These are phyloP conservation scores for Colletotrichum salicis DNA, from an alignment of 2,329 filamentous ascomycete genomes.

Conservation along the genomic window DNA sequence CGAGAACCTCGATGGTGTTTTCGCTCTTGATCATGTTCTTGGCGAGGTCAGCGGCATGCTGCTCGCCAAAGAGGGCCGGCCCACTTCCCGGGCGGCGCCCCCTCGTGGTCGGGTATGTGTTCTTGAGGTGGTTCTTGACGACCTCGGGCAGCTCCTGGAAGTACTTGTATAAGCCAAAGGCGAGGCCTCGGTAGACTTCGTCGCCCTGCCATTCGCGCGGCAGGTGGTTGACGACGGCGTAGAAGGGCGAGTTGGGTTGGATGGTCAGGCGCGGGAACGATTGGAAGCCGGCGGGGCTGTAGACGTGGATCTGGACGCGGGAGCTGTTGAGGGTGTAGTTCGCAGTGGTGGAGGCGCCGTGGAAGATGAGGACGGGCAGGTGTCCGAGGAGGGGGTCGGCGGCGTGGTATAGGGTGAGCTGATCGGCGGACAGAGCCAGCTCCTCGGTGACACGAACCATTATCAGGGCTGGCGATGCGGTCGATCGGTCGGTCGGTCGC, in stretches of 20 bases:
- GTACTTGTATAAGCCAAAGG: slow-evolving; percentile 94
- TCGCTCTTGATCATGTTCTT: slow-evolving; percentile 86
- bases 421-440: slow-evolving; percentile 81
- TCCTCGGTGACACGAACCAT: slow-evolving; percentile 88
- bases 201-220: slow-evolving; percentile 96
- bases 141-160: slow-evolving; percentile 85
- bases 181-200: slow-evolving; percentile 89
- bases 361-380: slow-evolving; percentile 87
- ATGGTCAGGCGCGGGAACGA: slow-evolving; percentile 92
- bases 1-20: slow-evolving; percentile 77
- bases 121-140: slow-evolving; percentile 77
- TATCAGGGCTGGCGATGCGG: slow-evolving; percentile 49
- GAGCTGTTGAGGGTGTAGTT: slow-evolving; percentile 90
- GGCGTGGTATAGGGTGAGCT: slow-evolving; percentile 88
- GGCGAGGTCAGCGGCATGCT: slow-evolving; percentile 92
- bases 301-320: slow-evolving; percentile 93
- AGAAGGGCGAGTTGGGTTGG: slow-evolving; percentile 91
- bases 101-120: slow-evolving; percentile 63
- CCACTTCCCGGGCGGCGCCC: slow-evolving; percentile 71
- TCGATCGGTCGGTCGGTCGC: slow-evolving; percentile 32
- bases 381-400: slow-evolving; percentile 85
- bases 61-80: slow-evolving; percentile 82
- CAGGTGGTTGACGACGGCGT: slow-evolving; percentile 87
- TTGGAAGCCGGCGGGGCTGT: slow-evolving; percentile 87
- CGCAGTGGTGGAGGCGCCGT: slow-evolving; percentile 88